A percentile compares a stretch with the other conserved stretches of the same genome.
These are phyloP conservation scores for Podila epigama DNA, from an alignment of 192 early-diverging fungal genomes.

Conservation along the genomic window DNA sequence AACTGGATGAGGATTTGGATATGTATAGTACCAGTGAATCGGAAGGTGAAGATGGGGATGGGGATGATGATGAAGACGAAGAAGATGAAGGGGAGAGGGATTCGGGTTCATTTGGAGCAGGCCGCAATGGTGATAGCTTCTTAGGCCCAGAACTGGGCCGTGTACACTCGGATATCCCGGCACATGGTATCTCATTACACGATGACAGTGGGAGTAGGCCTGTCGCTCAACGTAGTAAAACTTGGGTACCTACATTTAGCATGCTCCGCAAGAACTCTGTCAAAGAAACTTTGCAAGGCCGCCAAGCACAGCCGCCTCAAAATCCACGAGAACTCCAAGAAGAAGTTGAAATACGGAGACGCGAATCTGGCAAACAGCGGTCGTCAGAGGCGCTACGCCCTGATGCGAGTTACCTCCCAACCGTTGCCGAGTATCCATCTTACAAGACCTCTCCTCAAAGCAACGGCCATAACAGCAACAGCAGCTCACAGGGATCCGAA, in stretches of 20 bases:
- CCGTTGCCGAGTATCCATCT: not conserved
- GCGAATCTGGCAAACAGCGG: too few relatives aligned
- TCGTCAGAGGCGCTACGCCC: too few relatives aligned
- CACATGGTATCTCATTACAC: not conserved
- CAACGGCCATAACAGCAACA: too few relatives aligned
- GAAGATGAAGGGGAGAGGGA: not conserved
- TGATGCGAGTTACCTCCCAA: too few relatives aligned
- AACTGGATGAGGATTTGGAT: slow-evolving; percentile 15
- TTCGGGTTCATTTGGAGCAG: too few relatives aligned
- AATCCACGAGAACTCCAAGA: not conserved
- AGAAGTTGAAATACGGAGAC: too few relatives aligned
- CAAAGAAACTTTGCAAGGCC: too few relatives aligned
- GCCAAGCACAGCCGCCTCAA: not conserved
- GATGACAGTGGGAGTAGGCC: too few relatives aligned
- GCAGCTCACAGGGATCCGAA: too few relatives aligned
- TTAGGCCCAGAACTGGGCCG: not conserved
- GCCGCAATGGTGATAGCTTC: too few relatives aligned
- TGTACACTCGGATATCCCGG: not conserved
- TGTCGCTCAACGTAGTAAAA: not conserved
- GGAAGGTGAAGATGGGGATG: not conserved
- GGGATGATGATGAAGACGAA: not conserved
- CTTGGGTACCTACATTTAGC: not conserved
- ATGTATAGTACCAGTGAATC: not conserved
- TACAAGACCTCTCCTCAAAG: not conserved
- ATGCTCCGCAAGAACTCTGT: not conserved